Evolutionary conservation across 1,284 basidiomycete species (phyloP), one percentile per base, ranked within the genome.

Genomic region (Cutaneotrichosporon sp.): DNA sequence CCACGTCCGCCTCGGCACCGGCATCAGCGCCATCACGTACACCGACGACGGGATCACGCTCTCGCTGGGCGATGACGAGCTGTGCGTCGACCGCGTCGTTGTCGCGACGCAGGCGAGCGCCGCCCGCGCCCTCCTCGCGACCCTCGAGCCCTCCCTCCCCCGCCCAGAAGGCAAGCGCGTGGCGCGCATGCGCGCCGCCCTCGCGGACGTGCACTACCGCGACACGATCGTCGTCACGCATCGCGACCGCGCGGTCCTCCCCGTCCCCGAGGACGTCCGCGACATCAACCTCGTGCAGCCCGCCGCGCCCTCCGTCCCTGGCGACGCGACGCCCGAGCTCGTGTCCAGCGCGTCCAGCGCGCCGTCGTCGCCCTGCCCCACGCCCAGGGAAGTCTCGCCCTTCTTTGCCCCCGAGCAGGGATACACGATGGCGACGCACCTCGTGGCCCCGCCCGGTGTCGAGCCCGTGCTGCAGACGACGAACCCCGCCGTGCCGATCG

Each of bases 81-180:
- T 89, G 8, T 42, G 51, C 25, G 75, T 89, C 69, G 82, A 85
- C 55, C 87, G 87, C 69, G 77, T 90, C 56, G 79, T 90, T 14
- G 81, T 90, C 58, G 88, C 87, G 2, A 89, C 89, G 0, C 87
- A 89, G 70, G 88, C 88, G 2, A 84, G 84, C 56, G 83, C 83
- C 18, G 87, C 86, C 6, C 75, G 81, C 9, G 79, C 50, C 72
- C 80, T 71, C 25, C 62, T 72, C 45, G 70, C 54, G 11, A 68
- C 62, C 22, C 56, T 75, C 10, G 63, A 71, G 43, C 47, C 55
- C 7, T 67, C 52, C 43, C 54, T 77, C 46, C 57, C 49, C 20
- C 33, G 55, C 4, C 56, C 59, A 34, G 62, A 71, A 52, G 62
- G 54, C 20, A 38, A 50, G 24, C 62, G 69, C 14, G 67, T 76